phyloP scores from a whole-genome alignment of 768 basidiomycete species.

The Psilocybe subaeruginosa region DNA sequence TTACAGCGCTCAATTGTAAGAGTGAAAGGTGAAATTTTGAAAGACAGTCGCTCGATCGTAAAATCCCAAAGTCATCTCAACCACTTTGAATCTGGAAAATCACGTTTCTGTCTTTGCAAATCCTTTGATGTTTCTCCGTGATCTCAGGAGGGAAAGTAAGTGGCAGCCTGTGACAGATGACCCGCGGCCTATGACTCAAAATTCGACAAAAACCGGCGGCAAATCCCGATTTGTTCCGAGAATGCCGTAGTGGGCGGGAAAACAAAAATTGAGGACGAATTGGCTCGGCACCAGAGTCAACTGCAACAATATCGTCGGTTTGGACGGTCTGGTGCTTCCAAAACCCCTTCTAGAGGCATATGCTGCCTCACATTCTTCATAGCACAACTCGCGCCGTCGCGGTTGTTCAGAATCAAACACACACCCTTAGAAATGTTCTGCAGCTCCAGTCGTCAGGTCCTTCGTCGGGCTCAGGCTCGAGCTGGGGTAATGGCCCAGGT shows the following conservation, averaged over 20 bases:
- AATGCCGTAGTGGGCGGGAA: not conserved
- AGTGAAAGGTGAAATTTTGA: no score
- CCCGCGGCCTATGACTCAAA: not conserved
- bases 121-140: not conserved
- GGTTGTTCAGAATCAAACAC: constrained; percentile 72
- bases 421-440: constrained; percentile 77
- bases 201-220: not conserved
- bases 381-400: constrained; percentile 78
- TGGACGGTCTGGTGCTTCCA: constrained; percentile 12
- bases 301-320: constrained; percentile 9
- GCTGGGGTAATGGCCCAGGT: constrained; percentile 57
- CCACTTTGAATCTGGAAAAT: no score
- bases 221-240: not conserved
- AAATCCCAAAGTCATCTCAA: no score
- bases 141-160: not conserved
- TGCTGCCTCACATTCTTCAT: constrained; percentile 81
- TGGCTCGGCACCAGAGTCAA: constrained; percentile 8
- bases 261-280: constrained; percentile 12
- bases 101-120: no score
- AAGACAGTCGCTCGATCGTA: no score
- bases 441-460: constrained; percentile 61
- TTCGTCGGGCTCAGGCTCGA: constrained; percentile 47
- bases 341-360: constrained; percentile 31
- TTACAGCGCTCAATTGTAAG: no score
- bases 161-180: not conserved